These are phyloP conservation scores for Lizanozyma gosingica DNA, from an alignment of 1,139 yeast genomes.

Conservation along the genomic window DNA sequence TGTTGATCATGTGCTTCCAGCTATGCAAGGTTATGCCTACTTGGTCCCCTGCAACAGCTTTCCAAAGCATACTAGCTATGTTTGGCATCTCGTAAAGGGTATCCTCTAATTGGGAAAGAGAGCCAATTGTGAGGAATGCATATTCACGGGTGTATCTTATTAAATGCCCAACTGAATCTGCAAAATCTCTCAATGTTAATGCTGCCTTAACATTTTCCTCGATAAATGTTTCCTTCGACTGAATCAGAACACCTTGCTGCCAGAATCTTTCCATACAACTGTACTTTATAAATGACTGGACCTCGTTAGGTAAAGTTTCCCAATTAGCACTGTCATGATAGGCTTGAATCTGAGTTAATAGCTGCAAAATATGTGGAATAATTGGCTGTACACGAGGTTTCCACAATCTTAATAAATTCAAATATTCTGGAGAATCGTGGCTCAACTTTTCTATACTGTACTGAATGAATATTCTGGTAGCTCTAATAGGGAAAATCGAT, in stretches of 20 bases:
- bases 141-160: conserved; percentile 93
- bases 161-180: conserved; percentile 96
- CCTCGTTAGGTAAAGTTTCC: conserved; percentile 79
- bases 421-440: conserved; percentile 69
- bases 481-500: conserved; percentile 87
- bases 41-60: conserved; percentile 77
- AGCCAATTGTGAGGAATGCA: conserved; percentile 83
- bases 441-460: conserved; percentile 87
- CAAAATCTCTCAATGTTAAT: conserved; percentile 88
- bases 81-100: conserved; percentile 82
- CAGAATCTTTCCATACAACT: conserved; percentile 91
- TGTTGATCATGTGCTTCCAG: conserved; percentile 93
- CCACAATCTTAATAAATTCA: conserved; percentile 72
- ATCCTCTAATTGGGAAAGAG: conserved; percentile 83
- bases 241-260: conserved; percentile 96
- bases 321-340: conserved; percentile 92
- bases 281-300: conserved; percentile 80
- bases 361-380: conserved; percentile 79
- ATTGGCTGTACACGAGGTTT: conserved; percentile 89
- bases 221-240: conserved; percentile 87
- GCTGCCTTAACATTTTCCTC: conserved; percentile 94
- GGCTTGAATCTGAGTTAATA: conserved; percentile 84
- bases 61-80: conserved; percentile 70
- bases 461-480: conserved; percentile 90
- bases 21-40: conserved; percentile 88